Base-by-base conservation (phyloP, 257 asterid species). In the Lavandula angustifolia region DNA sequence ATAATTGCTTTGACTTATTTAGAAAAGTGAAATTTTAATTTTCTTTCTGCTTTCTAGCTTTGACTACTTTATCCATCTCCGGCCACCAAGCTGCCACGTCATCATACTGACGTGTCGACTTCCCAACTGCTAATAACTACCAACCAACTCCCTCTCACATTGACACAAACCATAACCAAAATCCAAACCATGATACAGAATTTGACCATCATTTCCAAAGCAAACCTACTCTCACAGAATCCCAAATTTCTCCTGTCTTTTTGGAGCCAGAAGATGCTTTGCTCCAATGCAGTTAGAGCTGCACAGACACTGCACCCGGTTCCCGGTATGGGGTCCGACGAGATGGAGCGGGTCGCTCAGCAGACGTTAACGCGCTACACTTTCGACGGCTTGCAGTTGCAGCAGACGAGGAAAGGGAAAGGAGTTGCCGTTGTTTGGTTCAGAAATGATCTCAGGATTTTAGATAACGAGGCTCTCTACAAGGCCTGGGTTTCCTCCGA, bases 381-480 rank as follows among this genome's bases (percentile, higher is more conserved):
- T 57, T 31, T 42, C 46, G 80, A 75, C 51, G 72, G 71, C 38
- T 14, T 48, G 72, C 69, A 65, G 37, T n/a, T n/a, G n/a, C n/a
- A n/a, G n/a, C 72, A 65, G 41, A 70, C 27, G 60, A 76, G 86
- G 59, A 83, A 66, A 73, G 95, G 97, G 6, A 87, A 78, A 75
- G 97, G 97, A 54, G 94, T 83, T 12, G 83, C 89, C 1, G 87
- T 92, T 68, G 91, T 87, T 75, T 92, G 97, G 97, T 92, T 89
- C 69, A 80, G 97, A 71, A 89, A 85, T 60, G 99, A 92, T 75
- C 76, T 92, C 81, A 85, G 99, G 51, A 71, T 89, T 0, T 44
- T 85, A 80, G 99, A 92, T 44, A 89, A 92, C 60, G 99, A 92
- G 78, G 94, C 63, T 64, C 60, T 92, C 87, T 72, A 72, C 55